Evolutionary conservation across 2,329 filamentous ascomycete species (phyloP), one percentile per base, ranked within the genome.

Genomic region (Paraconiothyrium brasiliense): DNA sequence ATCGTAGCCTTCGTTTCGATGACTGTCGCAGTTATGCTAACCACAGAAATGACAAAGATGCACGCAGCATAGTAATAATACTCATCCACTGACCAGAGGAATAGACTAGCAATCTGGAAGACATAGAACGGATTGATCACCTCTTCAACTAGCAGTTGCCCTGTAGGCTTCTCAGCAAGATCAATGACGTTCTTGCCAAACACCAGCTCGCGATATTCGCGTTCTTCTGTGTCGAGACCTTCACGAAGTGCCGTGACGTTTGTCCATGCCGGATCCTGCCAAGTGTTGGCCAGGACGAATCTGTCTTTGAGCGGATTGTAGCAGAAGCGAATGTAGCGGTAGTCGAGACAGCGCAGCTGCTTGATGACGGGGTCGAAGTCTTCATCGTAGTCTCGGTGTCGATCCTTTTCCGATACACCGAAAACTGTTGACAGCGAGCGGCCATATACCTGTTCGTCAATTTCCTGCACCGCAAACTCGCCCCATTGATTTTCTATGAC

Each of bases 401-500:
- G 79, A 54, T 84, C 78, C 78, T 92, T 93, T 58, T 88, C 87
- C 1, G 85, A 81, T 1, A 85, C 78, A 0, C 92, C 91, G 73
- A 94, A 94, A 0, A 91, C 84, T 0, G 87, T 88, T 2, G 88
- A 90, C 44, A 90, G 78, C n/a, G 86, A 83, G 60, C 86, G 84
- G 8, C 85, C 87, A 72, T 90, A 90, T 9, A 75, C 76, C 67
- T 88, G 81, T 50, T 78, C 82, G 60, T 84, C 84, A 13, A 98
- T 85, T 54, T 88, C 75, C 71, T 97, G 87, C n/a, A 95, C 87
- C 13, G 86, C 84, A 78, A 98, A 91, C 78, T 98, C 94, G 54
- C 92, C 91, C 94, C 95, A 98, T 85, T 98, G 93, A 73, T 99
- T 97, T 85, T 97, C 95, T 66, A 98, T 87, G 32, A 97, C 94